Evolutionary conservation across 257 asterid species (phyloP), one percentile per base, ranked within the genome.

Genomic region (Misopates orontium): DNA sequence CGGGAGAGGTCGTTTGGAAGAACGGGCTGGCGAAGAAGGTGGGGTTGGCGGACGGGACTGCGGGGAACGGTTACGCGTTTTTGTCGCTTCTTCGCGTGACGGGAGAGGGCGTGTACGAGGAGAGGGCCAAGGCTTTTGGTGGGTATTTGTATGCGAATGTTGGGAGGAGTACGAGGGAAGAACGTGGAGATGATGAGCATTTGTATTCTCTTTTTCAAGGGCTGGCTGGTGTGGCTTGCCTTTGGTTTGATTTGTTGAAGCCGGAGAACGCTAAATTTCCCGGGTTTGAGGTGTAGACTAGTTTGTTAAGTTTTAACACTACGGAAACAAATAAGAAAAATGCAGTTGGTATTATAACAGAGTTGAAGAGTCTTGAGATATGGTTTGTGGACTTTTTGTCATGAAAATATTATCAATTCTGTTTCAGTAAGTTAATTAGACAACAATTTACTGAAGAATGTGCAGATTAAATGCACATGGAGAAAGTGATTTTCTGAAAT

Each of bases 1-100:
- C 92, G 0, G 97, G 96, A 15, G 97, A 90, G 73, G 90, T 87
- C 3, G 89, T 87, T 19, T 87, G 96, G 97, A 85, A 87, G 73
- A 85, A 73, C 17, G 96, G 97, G 10, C 69, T 90, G 70, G 82
- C 78, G 10, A 78, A 86, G 88, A 87, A 81, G 74, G 83, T 76
- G 13, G 96, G 97, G 36, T 75, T 90, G 44, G 90, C 82, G 0
- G 90, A 90, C 31, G 97, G 97, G 2, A 71, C 76, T 39, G 80
- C 90, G 0, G 96, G 97, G 13, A 90, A 84, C 45, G 90, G 89
- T 48, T 90, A 87, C 4, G 78, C 86, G 0, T 90, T 82, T 53
- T 78, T 87, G 2, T 85, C 96, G 22, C 95, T 90, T 1, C 77
- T 72, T 52, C 89, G 90, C 5, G 83, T 90, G 17, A 85, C 96